Evolutionary conservation across 805 yeast species (phyloP), one percentile per base, ranked within the genome.

Genomic region (Candida methanosorbosa): DNA sequence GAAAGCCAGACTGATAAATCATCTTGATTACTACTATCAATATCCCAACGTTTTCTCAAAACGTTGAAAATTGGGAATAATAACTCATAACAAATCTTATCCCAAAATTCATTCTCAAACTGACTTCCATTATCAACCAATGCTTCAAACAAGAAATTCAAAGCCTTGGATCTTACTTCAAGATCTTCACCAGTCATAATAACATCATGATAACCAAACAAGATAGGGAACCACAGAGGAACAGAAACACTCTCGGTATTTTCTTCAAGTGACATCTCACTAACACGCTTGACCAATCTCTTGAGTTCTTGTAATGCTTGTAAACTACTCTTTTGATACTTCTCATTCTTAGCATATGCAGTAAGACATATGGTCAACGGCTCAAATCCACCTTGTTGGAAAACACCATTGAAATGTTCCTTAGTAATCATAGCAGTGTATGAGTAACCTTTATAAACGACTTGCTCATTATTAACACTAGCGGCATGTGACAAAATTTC

Each of bases 1-100:
- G 96, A 86, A 32, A 92, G 63, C 99, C 99, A 92, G 12, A 94
- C 94, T 32, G 95, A 84, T 45, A 86, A 58, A 41, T 83, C 94
- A 55, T 90, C 98, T 45, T 79, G 83, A 44, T 72, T 75, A 43
- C 72, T 75, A 38, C 75, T 75, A 40, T 72, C 72, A 38, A 80
- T 70, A 43, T 78, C 81, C 78, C 92, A 83, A 49, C 78, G 81
- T 28, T 73, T 72, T 34, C 81, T 75, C 44, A 92, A 66, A 6
- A 86, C 82, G 15, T 78, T 76, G 58, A 92, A 92, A 14, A 92
- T 86, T 2, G 97, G 98, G 68, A 90, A 87, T 39, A 92, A 59
- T 36, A 92, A 65, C 44, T 82, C 72, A 14, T 73, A 69, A 52
- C 95, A 86, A 15, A 87, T 70, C 42, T 72, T 65, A 36, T 81